Evolutionary conservation across 108 stramenopile species (phyloP).

Genomic region (Nitzschia sp.): DNA sequence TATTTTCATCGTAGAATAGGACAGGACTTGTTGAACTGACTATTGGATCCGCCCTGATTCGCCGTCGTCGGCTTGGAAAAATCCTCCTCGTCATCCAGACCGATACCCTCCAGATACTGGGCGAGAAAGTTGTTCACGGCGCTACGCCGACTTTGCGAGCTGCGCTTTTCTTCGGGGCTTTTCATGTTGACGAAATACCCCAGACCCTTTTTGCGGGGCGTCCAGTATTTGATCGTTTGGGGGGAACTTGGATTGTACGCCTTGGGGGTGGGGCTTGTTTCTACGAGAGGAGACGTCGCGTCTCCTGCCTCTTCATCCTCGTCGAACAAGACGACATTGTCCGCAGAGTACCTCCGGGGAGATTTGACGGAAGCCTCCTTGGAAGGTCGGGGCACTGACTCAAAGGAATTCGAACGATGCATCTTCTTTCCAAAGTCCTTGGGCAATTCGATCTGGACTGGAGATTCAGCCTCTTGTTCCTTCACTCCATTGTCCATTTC

Average conservation of each 20-base stretch:
- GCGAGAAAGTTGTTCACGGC: slow-evolving; percentile 3
- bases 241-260: not conserved
- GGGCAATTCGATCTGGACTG: not conserved
- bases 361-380: not conserved
- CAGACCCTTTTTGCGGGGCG: not conserved
- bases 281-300: not conserved
- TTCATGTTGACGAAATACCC: slow-evolving; percentile 18
- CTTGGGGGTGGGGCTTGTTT: not conserved
- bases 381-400: not conserved
- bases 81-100: not conserved
- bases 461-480: not conserved
- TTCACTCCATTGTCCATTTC: not conserved
- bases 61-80: not conserved
- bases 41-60: not conserved
- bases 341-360: not conserved
- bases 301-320: not conserved
- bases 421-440: not conserved
- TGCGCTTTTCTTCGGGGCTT: not conserved
- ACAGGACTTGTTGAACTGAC: not conserved
- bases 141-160: not conserved
- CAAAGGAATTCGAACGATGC: not conserved
- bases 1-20: no score
- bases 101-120: slow-evolving; percentile 5
- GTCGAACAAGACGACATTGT: slow-evolving; percentile 3
- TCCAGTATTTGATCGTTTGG: slow-evolving; percentile 1